Evolutionary conservation across 768 basidiomycete genomes (phyloP), one percentile per base, ranked within the genome.

Genomic region (Sarcomyxa edulis): DNA sequence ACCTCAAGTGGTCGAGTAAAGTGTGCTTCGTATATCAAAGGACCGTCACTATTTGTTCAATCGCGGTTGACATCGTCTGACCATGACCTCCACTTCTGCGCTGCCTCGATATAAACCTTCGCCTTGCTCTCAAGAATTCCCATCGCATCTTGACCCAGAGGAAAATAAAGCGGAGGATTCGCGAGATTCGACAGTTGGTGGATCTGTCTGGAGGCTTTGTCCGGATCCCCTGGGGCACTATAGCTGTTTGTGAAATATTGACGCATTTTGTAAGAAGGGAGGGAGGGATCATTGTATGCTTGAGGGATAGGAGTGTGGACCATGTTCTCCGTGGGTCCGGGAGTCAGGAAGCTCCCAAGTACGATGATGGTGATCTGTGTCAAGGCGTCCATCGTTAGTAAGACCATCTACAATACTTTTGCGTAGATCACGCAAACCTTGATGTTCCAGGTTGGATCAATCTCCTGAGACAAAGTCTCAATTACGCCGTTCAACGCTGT

Each of bases 401-500:
- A n/a, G n/a, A n/a, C n/a, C n/a, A n/a, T n/a, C n/a, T n/a, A n/a
- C n/a, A n/a, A n/a, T n/a, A n/a, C n/a, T n/a, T n/a, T n/a, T n/a
- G n/a, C n/a, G n/a, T n/a, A n/a, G n/a, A n/a, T n/a, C n/a, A n/a
- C n/a, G n/a, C n/a, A n/a, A n/a, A n/a, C 40, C 32, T 34, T 41
- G 12, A 70, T 66, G 36, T 68, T 64, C 68, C 68, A 70, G 6
- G 19, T 48, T 4, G 69, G 66, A 30, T 64, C 56, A 2, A 70
- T 35, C 43, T 70, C 69, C 20, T 46, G 37, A 5, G 48, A 46
- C 25, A 70, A 44, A 7, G 62, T 45, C 37, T 66, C 51, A 3
- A 52, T 59, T 22, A 65, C 42, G 21, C 61, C 61, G 47, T 64
- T 59, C 9, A 62, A 41, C 19, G 55, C 48, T 47, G 20, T 15